Base-by-base conservation (phyloP, 805 yeast species). In the Candida incommunis region DNA sequence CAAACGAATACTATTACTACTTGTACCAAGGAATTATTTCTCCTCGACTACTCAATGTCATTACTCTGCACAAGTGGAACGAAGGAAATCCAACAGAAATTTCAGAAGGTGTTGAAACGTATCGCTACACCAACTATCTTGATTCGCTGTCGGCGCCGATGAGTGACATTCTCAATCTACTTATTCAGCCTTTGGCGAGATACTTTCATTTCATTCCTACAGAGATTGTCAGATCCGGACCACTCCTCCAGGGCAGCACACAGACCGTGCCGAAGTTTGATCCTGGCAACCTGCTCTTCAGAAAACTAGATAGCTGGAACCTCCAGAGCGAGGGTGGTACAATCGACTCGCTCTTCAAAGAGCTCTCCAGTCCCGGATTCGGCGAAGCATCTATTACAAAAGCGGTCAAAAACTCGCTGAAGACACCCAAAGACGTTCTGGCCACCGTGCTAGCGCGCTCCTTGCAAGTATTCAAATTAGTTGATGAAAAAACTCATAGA, bases 201-300 rank as follows among this genome's bases (percentile, higher is more conserved):
- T 31, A 31, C 37, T 31, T 31, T n/a, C 37, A 31, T n/a, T 31
- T 31, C 37, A 31, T 11, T 5, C 37, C 37, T 9, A 31, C 37
- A 5, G 37, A 31, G 7, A 31, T 31, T 31, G 13, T 4, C 18
- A 7, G 37, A 4, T 7, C 5, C 20, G 4, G 7, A 7, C n/a
- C 37, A 5, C 37, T 18, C 7, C 9, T 5, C 20, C 27, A 7
- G 27, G n/a, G n/a, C n/a, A n/a, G n/a, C n/a, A 5, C 11, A 18
- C 18, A 31, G n/a, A 7, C 37, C 20, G 18, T 31, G 20, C 37
- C 37, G 37, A 31, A 31, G n/a, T 11, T 31, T 16, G 37, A 31
- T 31, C 18, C 11, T n/a, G 37, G 37, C 13, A 31, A 31, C 37
- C 37, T 9, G 37, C 11, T 31, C n/a, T 31, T 9, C 18, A 31